Percentiles rank a stretch among this genome's conserved stretches.
phyloP scores from a whole-genome alignment of 2,329 filamentous ascomycete species.

The Sarocladium kiliense region DNA sequence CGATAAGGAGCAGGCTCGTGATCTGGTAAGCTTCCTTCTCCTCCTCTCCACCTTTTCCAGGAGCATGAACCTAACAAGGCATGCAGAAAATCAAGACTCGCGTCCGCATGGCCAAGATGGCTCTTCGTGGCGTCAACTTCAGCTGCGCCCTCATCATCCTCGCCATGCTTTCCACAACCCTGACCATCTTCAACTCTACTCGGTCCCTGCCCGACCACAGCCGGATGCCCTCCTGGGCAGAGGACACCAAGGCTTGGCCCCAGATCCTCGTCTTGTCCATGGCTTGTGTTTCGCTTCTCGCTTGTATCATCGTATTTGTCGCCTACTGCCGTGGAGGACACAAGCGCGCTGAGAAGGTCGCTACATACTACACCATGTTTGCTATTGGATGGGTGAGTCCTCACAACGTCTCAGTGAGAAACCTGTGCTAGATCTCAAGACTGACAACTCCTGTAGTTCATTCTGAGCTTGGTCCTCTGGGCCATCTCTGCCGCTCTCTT shows the following conservation, averaged over 20 bases:
- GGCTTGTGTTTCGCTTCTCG: slow-evolving; percentile 71
- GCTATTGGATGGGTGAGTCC: slow-evolving; percentile 66
- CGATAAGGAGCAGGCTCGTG: slow-evolving; percentile 80
- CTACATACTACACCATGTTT: slow-evolving; percentile 93
- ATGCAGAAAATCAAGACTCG: slow-evolving; percentile 83
- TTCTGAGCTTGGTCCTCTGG: slow-evolving; percentile 92
- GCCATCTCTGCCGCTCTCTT: slow-evolving; percentile 77
- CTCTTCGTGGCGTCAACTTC: slow-evolving; percentile 94
- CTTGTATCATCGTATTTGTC: slow-evolving; percentile 75
- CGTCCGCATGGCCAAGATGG: slow-evolving; percentile 88
- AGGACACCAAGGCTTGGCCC: slow-evolving; percentile 77
- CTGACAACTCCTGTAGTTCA: slow-evolving; percentile 48
- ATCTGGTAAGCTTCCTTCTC: slow-evolving; percentile 62
- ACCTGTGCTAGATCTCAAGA: neutral
- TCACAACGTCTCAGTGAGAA: neutral
- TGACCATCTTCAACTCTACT: slow-evolving; percentile 89
- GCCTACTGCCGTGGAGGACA: slow-evolving; percentile 89
- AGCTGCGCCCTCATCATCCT: slow-evolving; percentile 94
- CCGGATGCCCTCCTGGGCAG: slow-evolving; percentile 79
- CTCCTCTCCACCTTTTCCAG: neutral
- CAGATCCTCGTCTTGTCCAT: slow-evolving; percentile 79
- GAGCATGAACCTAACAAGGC: slow-evolving; percentile 19
- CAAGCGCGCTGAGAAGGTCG: slow-evolving; percentile 81
- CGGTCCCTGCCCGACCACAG: slow-evolving; percentile 69
- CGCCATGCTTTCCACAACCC: slow-evolving; percentile 80